Evolutionary conservation across 2,329 filamentous ascomycete genomes (phyloP), one percentile per base, ranked within the genome.

Genomic region (Tolypocladium sp.): DNA sequence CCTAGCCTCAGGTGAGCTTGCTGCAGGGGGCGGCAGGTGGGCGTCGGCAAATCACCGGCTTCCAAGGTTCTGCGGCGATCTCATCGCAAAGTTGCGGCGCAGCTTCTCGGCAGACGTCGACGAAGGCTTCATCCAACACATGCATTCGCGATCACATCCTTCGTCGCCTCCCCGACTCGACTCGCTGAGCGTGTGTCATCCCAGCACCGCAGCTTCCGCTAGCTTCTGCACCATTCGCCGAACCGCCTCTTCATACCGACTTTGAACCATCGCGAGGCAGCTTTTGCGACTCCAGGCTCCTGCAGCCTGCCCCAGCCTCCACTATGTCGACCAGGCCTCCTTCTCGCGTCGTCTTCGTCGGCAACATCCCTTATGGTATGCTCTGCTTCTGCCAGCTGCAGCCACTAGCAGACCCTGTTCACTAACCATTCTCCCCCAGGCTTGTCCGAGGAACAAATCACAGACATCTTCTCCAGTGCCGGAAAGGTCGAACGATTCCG

Each of bases 381-480:
- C 67, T 5, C 49, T 35, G n/a, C 44, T 42, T 33, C 20, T 17
- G 7, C 15, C 20, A 3, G 17, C 5, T 35, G 17, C 20, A 6
- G 42, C 6, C 30, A 12, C 57, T 60, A 15, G 7, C 15, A 20
- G 20, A 27, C 33, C 46, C 57, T 25, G 57, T 54, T 15, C n/a
- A 56, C 69, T 71, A 57, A 72, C 63, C 6, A 13, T 17, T 40
- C 7, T 9, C 13, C 27, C 30, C n/a, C 68, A 96, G 92, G 93
- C 63, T 86, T 97, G 64, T 96, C 92, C 37, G 94, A 99, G 76
- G 92, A 97, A 73, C 90, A 96, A 72, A 96, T 99, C 68, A 89
- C 88, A 70, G 91, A 97, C 67, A 96, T 96, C 62, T 95, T 97
- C 73, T 90, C 87, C 71, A 89, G 89, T 64, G 92, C 90, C 57